Conservation (phyloP, 257 asterid species). For the Thymus mandschuricus region DNA sequence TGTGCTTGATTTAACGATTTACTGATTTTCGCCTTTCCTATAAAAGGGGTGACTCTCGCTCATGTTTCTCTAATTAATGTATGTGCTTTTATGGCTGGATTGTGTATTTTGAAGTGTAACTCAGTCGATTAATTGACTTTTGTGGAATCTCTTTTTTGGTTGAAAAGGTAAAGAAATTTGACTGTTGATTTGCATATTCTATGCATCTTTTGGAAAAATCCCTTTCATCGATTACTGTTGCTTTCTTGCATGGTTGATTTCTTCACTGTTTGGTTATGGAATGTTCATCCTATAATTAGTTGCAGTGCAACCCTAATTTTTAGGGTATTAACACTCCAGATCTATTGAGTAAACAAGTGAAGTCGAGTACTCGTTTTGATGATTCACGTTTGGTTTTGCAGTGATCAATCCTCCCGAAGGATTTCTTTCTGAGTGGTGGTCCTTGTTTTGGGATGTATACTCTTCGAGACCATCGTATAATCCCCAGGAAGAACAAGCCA, state of each 20-base stretch:
- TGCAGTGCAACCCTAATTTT: too few relatives aligned
- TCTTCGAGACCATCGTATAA: not conserved
- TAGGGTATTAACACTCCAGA: too few relatives aligned
- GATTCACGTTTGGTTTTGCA: conserved; percentile 17
- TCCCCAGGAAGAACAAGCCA: conserved; percentile 1
- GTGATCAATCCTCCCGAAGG: conserved; percentile 44
- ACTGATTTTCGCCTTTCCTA: not conserved
- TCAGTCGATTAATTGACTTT: not conserved
- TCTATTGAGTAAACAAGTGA: not conserved
- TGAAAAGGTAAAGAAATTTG: not conserved
- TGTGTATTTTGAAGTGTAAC: conserved; percentile 14
- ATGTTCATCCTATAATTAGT: not conserved
- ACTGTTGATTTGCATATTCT: not conserved
- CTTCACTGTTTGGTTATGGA: not conserved
- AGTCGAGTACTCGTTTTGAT: not conserved
- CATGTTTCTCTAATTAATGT: conserved; percentile 10
- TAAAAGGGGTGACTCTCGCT: not conserved
- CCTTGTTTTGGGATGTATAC: conserved; percentile 42
- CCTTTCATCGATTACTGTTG: not conserved
- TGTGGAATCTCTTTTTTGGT: not conserved
- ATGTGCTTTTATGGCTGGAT: not conserved
- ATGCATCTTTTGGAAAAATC: not conserved
- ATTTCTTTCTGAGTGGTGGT: conserved; percentile 58
- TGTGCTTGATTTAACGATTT: conserved; percentile 15
- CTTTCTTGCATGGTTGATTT: conserved; percentile 23